Percentiles rank a stretch among this genome's conserved stretches.
Evolutionary conservation across 345 rosid genomes (phyloP).

Genomic region (Salix arbutifolia): DNA sequence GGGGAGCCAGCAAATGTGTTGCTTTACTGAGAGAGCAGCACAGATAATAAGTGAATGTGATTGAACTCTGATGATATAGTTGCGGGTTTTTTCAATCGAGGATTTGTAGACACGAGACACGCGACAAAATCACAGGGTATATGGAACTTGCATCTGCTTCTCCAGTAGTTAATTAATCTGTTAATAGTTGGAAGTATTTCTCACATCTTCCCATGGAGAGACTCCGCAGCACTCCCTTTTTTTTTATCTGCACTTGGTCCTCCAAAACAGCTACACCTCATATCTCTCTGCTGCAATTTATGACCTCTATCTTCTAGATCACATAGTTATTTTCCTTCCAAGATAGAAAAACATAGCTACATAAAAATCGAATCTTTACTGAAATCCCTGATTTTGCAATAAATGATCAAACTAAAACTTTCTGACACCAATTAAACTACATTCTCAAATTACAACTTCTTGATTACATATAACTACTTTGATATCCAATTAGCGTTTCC

Average conservation of each 20-base stretch:
- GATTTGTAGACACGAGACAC: not conserved
- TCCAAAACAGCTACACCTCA: conserved; percentile 45
- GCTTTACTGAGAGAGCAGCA: not conserved
- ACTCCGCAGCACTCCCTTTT: conserved; percentile 6
- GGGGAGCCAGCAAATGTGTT: not conserved
- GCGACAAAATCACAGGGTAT: not conserved
- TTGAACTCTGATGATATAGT: not conserved
- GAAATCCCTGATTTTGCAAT: not conserved
- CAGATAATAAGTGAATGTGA: not conserved
- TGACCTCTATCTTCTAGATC: conserved; percentile 10
- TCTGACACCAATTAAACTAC: not conserved
- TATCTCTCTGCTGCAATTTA: conserved; percentile 11
- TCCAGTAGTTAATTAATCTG: not conserved
- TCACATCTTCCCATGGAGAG: conserved; percentile 26
- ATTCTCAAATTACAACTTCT: not conserved
- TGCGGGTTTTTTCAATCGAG: not conserved
- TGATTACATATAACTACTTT: not conserved
- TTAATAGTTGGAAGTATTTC: not conserved
- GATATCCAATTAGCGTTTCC: not conserved
- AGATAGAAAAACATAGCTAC: not conserved
- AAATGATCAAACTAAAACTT: not conserved
- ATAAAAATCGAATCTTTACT: not conserved
- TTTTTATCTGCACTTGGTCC: not conserved
- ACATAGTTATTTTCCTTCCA: conserved; percentile 18
- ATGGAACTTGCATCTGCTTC: not conserved